A percentile compares a stretch with the other conserved stretches of the same genome.
Conservation (phyloP, 768 basidiomycete species). For the Boletus fagicola region DNA sequence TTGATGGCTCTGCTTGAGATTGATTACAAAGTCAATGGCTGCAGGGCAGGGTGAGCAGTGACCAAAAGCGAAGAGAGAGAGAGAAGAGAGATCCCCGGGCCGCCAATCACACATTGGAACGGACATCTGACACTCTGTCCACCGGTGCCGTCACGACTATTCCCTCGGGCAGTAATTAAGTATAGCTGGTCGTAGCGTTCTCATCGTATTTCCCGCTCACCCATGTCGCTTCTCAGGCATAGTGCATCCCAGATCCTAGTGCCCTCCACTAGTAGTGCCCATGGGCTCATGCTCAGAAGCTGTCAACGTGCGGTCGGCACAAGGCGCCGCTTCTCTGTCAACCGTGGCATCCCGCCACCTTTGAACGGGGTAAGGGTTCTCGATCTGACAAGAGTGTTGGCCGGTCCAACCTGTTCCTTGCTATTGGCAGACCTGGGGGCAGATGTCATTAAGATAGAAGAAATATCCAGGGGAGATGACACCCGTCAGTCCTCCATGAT, state of each 20-base stretch:
- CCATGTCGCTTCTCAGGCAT: constrained; percentile 12
- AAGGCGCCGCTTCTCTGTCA: constrained; percentile 15
- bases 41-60: constrained; percentile 7
- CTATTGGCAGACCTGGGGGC: constrained; percentile 90
- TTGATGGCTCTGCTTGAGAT: constrained; percentile 73
- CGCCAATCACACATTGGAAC: neutral
- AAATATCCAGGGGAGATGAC: constrained; percentile 80
- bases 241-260: neutral
- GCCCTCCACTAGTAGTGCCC: neutral
- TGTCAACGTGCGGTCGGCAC: constrained; percentile 1
- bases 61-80: neutral
- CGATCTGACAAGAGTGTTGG: constrained; percentile 86
- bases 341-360: constrained; percentile 67
- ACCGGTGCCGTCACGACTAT: constrained; percentile 10
- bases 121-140: constrained; percentile 30
- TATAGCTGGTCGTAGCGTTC: neutral
- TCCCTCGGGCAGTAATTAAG: neutral
- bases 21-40: constrained; percentile 88
- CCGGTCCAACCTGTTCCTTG: constrained; percentile 93
- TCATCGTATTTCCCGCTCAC: neutral
- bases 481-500: constrained; percentile 54
- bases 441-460: constrained; percentile 92
- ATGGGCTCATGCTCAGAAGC: neutral
- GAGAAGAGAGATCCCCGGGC: constrained; percentile 36
- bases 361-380: constrained; percentile 79